phyloP scores from a whole-genome alignment of 495 filamentous ascomycete genomes.

The Penicillium fimorum region DNA sequence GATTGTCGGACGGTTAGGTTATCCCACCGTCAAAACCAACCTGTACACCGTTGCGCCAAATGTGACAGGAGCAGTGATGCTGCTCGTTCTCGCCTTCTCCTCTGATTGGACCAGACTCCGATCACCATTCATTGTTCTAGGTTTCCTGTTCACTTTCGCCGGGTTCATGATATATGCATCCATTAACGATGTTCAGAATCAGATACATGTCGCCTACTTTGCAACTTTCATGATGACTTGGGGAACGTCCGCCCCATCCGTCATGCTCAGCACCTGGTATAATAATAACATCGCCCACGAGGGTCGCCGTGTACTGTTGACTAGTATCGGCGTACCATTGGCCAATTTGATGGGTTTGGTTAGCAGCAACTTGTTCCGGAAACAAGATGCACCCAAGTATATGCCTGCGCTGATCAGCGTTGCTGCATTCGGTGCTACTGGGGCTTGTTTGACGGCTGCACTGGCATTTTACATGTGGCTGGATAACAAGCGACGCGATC shows the following conservation, averaged over 20 bases:
- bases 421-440: conserved; percentile 67
- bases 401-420: conserved; percentile 71
- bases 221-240: conserved; percentile 83
- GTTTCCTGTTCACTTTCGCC: conserved; percentile 69
- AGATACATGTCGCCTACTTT: conserved; percentile 69
- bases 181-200: conserved; percentile 56
- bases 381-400: conserved; percentile 69
- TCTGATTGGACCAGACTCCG: conserved; percentile 64
- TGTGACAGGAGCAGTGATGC: conserved; percentile 63
- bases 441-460: conserved; percentile 53
- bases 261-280: conserved; percentile 60
- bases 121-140: conserved; percentile 70
- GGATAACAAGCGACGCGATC: conserved; percentile 66
- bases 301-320: conserved; percentile 66
- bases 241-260: conserved; percentile 56
- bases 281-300: conserved; percentile 82
- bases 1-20: conserved; percentile 64
- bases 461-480: conserved; percentile 68
- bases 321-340: conserved; percentile 69
- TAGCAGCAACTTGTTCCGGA: conserved; percentile 70
- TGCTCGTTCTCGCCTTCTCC: conserved; percentile 66
- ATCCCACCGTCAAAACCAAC: conserved; percentile 67
- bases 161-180: conserved; percentile 74
- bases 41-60: conserved; percentile 77
- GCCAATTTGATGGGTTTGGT: conserved; percentile 84